These are phyloP conservation scores for Cantharellus cinnabarinus DNA, from an alignment of 768 basidiomycete genomes.

Conservation along the genomic window DNA sequence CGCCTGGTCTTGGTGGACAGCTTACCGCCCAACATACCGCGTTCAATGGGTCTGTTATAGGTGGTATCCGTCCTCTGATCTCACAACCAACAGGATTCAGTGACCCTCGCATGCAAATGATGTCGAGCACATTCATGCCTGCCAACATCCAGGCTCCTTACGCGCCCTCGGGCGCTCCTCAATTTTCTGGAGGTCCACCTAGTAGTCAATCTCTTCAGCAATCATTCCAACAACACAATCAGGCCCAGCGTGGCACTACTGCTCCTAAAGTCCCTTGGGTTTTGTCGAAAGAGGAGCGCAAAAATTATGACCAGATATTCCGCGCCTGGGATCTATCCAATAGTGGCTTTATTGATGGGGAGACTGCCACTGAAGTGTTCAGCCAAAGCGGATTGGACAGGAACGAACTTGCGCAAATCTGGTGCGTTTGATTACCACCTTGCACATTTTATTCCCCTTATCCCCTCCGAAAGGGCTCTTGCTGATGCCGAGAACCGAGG, in stretches of 20 bases:
- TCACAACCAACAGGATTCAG: conserved; percentile 63
- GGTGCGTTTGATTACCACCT: conserved; percentile 30
- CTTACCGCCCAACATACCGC: conserved; percentile 31
- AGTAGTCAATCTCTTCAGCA: conserved; percentile 54
- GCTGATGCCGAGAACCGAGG: conserved; percentile 88
- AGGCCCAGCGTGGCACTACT: conserved; percentile 42
- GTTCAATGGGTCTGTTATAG: conserved; percentile 24
- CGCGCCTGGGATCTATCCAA: conserved; percentile 78
- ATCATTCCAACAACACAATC: conserved; percentile 74
- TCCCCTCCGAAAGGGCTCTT: conserved; percentile 40
- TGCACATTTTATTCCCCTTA: conserved; percentile 3
- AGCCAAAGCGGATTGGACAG: conserved; percentile 76
- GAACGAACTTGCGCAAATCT: conserved; percentile 83
- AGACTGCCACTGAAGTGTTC: conserved; percentile 78
- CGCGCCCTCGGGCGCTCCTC: conserved; percentile 24
- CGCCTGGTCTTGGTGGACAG: conserved; percentile 29
- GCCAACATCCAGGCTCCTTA: conserved; percentile 13
- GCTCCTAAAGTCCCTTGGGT: conserved; percentile 69
- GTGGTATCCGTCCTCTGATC: conserved; percentile 25
- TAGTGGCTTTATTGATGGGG: conserved; percentile 71
- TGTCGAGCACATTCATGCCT: conserved; percentile 87
- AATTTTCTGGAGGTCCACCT: conserved; percentile 28
- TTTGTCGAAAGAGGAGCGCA: conserved; percentile 75
- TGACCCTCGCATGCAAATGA: conserved; percentile 70
- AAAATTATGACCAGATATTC: conserved; percentile 91